Evolutionary conservation across 2,329 filamentous ascomycete species (phyloP), one percentile per base, ranked within the genome.

Genomic region (Sordariomycetes sp.): DNA sequence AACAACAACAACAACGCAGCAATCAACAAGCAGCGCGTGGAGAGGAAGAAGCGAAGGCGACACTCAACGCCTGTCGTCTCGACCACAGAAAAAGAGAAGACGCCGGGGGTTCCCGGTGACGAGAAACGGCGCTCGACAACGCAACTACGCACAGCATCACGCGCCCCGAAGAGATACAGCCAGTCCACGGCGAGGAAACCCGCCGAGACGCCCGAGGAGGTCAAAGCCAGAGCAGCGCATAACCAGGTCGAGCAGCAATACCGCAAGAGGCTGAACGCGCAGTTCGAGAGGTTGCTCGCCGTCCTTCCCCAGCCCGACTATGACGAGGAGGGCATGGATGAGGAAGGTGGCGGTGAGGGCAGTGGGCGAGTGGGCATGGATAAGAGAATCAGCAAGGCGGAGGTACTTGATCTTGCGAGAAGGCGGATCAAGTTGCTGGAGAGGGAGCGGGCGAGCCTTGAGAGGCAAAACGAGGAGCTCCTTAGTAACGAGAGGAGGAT

Each of bases 191-290:
- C 56, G 12, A 50, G 79, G 57, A 71, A 71, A 51, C 61, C 63
- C 12, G 58, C 61, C 34, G 65, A 65, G 57, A 61, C 65, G 36
- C 57, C 57, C 1, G 63, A 65, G 42, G 64, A 66, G 39, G 63
- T 64, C 50, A 62, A 64, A 53, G 65, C 64, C 1, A 62, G 66
- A 15, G 66, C 64, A 56, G 65, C 65, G 52, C 74, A 76, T 62
- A 76, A 76, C 63, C 70, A 74, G 55, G 73, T 76, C 10, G 74
- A 76, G 65, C 74, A 75, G 62, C 72, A 76, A 62, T 76, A 76
- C 65, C 72, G 74, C 39, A 74, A 75, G 65, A 66, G 74, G 25
- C 70, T 76, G 36, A 76, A 76, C 59, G 65, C 67, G 2, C 72
- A 76, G 63, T 76, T 75, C 58, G 72, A 74, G 62, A 66, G 66